A percentile compares a stretch with the other conserved stretches of the same genome.
phyloP scores from a whole-genome alignment of 371 early-diverging fungal genomes.

The Hamiltosporidium tvaerminnensis region DNA sequence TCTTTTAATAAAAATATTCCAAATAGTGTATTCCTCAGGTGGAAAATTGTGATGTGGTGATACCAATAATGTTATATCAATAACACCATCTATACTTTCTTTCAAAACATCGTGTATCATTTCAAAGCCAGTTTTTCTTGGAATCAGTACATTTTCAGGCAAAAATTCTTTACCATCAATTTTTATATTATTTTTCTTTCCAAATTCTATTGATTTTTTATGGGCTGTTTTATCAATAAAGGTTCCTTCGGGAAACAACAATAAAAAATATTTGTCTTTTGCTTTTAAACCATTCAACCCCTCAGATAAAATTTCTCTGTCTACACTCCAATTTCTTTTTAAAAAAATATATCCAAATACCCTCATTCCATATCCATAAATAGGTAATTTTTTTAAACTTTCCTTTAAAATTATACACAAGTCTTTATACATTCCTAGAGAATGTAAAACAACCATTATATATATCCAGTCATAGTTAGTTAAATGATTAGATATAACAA shows the following conservation, averaged over 20 bases:
- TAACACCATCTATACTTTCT: conserved; percentile 28
- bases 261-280: conserved; percentile 18
- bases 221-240: conserved; percentile 33
- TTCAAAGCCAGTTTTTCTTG: conserved; percentile 44
- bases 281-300: conserved; percentile 18
- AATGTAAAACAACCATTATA: conserved; percentile 12
- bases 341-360: conserved; percentile 43
- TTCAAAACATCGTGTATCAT: conserved; percentile 20
- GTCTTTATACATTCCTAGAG: conserved; percentile 24
- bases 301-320: conserved; percentile 25
- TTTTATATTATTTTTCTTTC: conserved; percentile 7
- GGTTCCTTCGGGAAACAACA: conserved; percentile 53
- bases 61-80: conserved; percentile 40
- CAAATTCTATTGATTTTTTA: conserved; percentile 28
- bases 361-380: conserved; percentile 44
- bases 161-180: conserved; percentile 16
- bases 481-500: conserved; percentile 44
- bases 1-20: conserved; percentile 19
- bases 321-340: conserved; percentile 30
- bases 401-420: conserved; percentile 33
- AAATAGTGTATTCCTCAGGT: conserved; percentile 18
- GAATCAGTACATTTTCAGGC: conserved; percentile 35
- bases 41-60: conserved; percentile 36
- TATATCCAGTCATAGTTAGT: conserved; percentile 48
- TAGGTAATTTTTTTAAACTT: conserved; percentile 25